These are phyloP conservation scores for Aspergillus flavus DNA, from an alignment of 2,329 filamentous ascomycete species.

Conservation along the genomic window DNA sequence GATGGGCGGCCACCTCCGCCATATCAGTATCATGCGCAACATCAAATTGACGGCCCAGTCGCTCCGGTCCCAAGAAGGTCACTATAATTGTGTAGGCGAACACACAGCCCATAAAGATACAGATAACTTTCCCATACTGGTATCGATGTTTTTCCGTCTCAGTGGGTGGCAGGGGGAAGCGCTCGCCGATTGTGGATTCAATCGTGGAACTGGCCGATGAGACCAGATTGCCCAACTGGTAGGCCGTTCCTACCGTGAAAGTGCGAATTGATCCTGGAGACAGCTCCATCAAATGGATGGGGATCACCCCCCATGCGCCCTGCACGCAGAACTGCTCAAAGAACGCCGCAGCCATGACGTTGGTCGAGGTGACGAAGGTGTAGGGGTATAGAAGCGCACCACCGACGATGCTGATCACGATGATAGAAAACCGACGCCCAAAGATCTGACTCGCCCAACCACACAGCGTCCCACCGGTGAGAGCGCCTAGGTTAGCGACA, in stretches of 20 bases:
- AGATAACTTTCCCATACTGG: conserved; percentile 81
- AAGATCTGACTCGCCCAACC: conserved; percentile 71
- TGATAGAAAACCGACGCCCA: conserved; percentile 69
- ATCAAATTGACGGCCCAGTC: conserved; percentile 50
- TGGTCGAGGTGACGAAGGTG: conserved; percentile 64
- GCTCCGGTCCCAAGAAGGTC: conserved; percentile 52
- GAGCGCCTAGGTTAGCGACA: conserved; percentile 71
- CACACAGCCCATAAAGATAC: conserved; percentile 88
- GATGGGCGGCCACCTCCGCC: conserved; percentile 43
- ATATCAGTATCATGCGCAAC: conserved; percentile 52
- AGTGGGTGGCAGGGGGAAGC: conserved; percentile 68
- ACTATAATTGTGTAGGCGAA: conserved; percentile 63
- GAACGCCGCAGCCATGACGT: conserved; percentile 77
- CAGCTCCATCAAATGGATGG: conserved; percentile 68
- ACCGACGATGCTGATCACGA: conserved; percentile 64
- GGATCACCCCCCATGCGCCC: conserved; percentile 76
- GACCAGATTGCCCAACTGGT: conserved; percentile 66
- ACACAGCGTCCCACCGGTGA: conserved; percentile 66
- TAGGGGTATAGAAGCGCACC: conserved; percentile 84
- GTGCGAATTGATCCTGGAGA: conserved; percentile 63
- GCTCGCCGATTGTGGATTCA: conserved; percentile 73
- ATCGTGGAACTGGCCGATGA: conserved; percentile 70
- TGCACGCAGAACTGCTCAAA: conserved; percentile 82
- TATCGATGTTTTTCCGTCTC: conserved; percentile 57
- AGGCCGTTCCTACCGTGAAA: conserved; percentile 64